phyloP scores from a whole-genome alignment of 2,329 filamentous ascomycete genomes.

The Botrytis elliptica region DNA sequence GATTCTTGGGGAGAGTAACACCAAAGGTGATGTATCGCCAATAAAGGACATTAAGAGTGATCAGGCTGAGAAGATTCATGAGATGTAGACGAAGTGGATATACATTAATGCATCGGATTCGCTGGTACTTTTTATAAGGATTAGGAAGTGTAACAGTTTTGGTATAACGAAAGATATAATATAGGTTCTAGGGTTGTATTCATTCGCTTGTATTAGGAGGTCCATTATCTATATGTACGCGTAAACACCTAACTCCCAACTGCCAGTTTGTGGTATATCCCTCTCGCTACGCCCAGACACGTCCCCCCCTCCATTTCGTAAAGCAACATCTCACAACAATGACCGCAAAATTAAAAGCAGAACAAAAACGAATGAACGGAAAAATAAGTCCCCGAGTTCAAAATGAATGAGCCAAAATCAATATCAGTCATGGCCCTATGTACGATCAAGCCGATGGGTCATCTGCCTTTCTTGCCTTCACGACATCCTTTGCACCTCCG shows the following conservation, averaged over 20 bases:
- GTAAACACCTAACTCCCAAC: not conserved
- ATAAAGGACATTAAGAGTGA: not conserved
- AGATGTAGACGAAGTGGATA: not conserved
- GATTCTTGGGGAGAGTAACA: conserved; percentile 21
- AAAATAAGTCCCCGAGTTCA: not conserved
- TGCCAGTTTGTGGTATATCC: conserved; percentile 9
- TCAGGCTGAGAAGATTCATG: conserved; percentile 1
- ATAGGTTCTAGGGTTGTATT: not conserved
- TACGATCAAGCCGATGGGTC: conserved; percentile 34
- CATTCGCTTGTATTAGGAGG: not conserved
- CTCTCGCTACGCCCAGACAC: not conserved
- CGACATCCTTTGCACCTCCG: conserved; percentile 46
- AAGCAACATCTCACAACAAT: not conserved
- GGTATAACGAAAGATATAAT: not conserved
- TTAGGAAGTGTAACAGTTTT: not conserved
- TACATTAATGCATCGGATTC: not conserved
- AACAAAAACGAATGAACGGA: not conserved
- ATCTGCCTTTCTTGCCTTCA: conserved; percentile 48
- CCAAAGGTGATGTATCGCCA: not conserved
- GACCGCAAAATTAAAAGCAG: not conserved
- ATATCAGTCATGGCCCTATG: not conserved
- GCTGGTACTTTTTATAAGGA: not conserved
- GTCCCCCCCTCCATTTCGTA: not conserved
- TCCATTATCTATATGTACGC: not conserved
- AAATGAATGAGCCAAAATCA: not conserved